Evolutionary conservation across 768 basidiomycete species (phyloP), one percentile per base, ranked within the genome.

Genomic region (Dioszegia aurantiaca): DNA sequence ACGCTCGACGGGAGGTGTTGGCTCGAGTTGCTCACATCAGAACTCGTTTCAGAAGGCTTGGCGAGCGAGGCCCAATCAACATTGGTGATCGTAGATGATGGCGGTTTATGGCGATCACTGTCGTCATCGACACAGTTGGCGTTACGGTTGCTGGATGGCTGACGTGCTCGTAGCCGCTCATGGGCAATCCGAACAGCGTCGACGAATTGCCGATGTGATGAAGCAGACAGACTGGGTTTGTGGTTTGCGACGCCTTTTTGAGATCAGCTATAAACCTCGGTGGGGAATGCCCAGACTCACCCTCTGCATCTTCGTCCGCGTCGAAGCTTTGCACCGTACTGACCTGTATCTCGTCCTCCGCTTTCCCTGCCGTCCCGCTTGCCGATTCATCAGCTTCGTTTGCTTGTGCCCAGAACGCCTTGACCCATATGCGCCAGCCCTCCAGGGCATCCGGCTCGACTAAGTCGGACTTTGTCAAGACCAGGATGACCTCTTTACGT

Each of bases 401-500:
- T 17, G 37, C 51, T 21, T 40, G 10, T 17, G 62, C 66, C 75
- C 75, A 76, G 67, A 66, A 74, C 9, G 40, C 33, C 43, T 68
- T 71, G 24, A 67, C 61, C 75, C 75, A 76, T 39, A 39, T 45
- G 40, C 47, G 62, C 75, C 75, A 76, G 10, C 64, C 71, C 19
- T 60, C 62, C 53, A 69, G 47, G 10, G 72, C 69, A 2, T 42
- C 62, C 0, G 84, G 85, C 73, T 89, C 83, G 59, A 97, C 94
- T 33, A 91, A 68, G 23, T 90, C 90, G 3, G 85, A 80, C 26
- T 90, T 90, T 78, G 89, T 88, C 14, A 88, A 83, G 9, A 95
- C 92, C 8, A 95, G 92, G 79, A 93, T 94, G 73, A 99, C 94
- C 0, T 89, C 90, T 68, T 89, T 95, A 56, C 80, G 92, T 1